Conservation (phyloP, 2,329 filamentous ascomycete genomes). For the Fusarium sp. region DNA sequence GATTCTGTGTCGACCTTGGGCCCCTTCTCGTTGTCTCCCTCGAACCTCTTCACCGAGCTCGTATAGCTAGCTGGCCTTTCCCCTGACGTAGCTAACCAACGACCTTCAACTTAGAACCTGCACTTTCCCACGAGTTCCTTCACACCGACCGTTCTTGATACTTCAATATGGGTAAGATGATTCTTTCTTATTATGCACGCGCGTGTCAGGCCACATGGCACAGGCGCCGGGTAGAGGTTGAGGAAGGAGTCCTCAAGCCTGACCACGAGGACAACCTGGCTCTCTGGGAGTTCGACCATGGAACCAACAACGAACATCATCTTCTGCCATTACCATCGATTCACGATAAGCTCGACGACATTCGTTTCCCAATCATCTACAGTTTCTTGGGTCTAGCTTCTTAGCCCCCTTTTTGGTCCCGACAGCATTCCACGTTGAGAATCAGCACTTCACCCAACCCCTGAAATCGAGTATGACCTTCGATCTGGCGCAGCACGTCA, state of each 20-base stretch:
- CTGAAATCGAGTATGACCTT: conserved; percentile 57
- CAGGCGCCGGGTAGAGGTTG: conserved; percentile 36
- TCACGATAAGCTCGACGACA: conserved; percentile 53
- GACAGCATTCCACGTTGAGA: conserved; percentile 46
- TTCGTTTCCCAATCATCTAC: conserved; percentile 61
- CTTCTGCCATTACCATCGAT: conserved; percentile 46
- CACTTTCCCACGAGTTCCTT: conserved; percentile 51
- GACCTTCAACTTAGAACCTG: conserved; percentile 41
- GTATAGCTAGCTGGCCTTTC: conserved; percentile 46
- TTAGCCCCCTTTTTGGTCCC: conserved; percentile 56
- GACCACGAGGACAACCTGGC: conserved; percentile 43
- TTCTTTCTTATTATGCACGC: conserved; percentile 52
- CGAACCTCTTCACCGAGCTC: conserved; percentile 31
- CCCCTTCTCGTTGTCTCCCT: conserved; percentile 20
- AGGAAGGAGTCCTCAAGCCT: conserved; percentile 43
- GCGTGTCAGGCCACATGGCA: conserved; percentile 45
- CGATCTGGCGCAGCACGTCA: conserved; percentile 61
- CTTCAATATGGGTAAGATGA: conserved; percentile 60
- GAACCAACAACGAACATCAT: conserved; percentile 17
- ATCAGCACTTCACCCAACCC: conserved; percentile 43
- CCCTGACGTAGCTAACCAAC: conserved; percentile 49
- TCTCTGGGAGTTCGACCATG: conserved; percentile 19
- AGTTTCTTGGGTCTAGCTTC: conserved; percentile 60
- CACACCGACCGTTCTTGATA: conserved; percentile 57
- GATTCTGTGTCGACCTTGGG: conserved; percentile 7